Evolutionary conservation across 2,329 filamentous ascomycete species (phyloP), one percentile per base, ranked within the genome.

Genomic region (Periconia digitata): DNA sequence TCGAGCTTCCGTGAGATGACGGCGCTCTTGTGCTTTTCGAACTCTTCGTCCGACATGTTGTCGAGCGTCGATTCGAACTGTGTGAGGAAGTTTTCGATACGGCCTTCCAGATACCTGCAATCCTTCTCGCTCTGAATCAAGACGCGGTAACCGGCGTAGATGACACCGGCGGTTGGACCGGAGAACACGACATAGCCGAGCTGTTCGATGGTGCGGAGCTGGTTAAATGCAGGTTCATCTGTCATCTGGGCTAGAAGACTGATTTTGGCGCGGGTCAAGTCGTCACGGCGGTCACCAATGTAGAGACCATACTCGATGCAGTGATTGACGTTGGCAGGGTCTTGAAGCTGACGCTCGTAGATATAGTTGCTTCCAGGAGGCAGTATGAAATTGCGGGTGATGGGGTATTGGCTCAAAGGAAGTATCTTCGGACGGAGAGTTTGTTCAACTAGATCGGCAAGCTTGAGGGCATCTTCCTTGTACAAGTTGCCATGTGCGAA

Each of bases 171-270:
- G 44, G 82, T 81, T 34, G 85, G 79, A 22, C 90, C 89, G 41
- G 89, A 92, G 72, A 92, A 96, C 0, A 99, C 92, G 44, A 99
- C 89, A 61, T 99, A 99, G 12, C 94, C 94, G 6, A 99, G 85
- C 73, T 99, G 92, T 71, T 99, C 92, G 72, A 97, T 96, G 37
- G 94, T 97, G 42, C 94, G 85, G 7, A 99, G 80, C 70, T 95
- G 91, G 72, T 99, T 90, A 66, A 97, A 99, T 8, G 88, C 88
- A 3, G 92, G 92, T 74, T 99, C 94, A 47, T 95, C 89, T 0
- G 90, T 85, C 74, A 99, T 88, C 72, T 97, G 94, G 21, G 90
- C 87, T 36, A 96, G 80, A 6, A 99, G 79, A 36, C 95, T 78
- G 0, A 89, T 80, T 70, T 89, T 91, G 13, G 92, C 89, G 16